Evolutionary conservation across 73 alveolate genomes (phyloP).

Genomic region (Stentor coeruleus): DNA sequence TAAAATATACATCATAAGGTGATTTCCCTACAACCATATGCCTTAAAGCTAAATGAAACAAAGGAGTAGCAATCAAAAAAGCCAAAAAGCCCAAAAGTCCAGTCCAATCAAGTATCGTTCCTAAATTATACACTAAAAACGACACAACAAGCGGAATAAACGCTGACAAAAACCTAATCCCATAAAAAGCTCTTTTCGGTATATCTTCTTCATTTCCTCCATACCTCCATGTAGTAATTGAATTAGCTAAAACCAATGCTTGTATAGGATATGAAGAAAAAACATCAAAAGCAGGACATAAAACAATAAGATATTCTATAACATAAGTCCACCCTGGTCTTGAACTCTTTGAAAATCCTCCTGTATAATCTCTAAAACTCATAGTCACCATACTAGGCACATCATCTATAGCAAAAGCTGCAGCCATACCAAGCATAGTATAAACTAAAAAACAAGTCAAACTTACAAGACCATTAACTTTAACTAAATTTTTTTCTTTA

Average conservation of each 20-base stretch:
- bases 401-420: constrained; percentile 8
- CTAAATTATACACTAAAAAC: constrained; percentile 6
- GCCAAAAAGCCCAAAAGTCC: constrained; percentile 10
- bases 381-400: constrained; percentile 18
- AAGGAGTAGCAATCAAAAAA: background rate
- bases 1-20: background rate
- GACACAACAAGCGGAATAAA: background rate
- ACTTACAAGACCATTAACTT: background rate
- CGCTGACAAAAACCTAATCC: background rate
- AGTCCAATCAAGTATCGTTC: constrained; percentile 5
- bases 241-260: background rate
- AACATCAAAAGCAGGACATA: constrained; percentile 18
- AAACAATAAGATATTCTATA: background rate
- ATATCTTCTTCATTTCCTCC: background rate
- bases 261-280: constrained; percentile 7
- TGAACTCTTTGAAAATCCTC: background rate
- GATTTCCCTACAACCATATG: background rate
- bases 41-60: constrained; percentile 5
- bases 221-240: background rate
- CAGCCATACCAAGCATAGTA: background rate
- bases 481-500: constrained; percentile 12
- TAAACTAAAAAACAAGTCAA: background rate
- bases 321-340: constrained; percentile 21
- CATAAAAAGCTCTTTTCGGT: background rate
- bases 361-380: background rate